Base-by-base conservation (phyloP, 352 stramenopile species). In the Globisporangium nagaii region DNA sequence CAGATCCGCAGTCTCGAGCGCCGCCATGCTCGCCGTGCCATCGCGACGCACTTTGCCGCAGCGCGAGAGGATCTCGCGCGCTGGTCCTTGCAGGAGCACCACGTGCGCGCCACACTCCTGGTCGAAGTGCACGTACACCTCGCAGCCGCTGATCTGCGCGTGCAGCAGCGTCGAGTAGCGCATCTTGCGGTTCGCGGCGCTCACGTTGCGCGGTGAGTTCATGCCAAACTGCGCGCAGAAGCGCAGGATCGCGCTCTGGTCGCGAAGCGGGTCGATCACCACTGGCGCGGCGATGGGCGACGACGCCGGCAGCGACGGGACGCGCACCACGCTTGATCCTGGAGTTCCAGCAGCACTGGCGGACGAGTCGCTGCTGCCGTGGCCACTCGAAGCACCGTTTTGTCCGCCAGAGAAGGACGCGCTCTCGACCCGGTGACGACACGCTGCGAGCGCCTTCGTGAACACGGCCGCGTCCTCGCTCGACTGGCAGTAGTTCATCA, bases 101-200 rank as follows among this genome's bases (percentile, higher is more conserved):
- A 84, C 70, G 17, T 84, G 68, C 1, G 68, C 68, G 3, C 70
- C 59, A 24, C 68, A 64, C 39, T 84, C 68, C 44, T 73, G 65
- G 30, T 84, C 73, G 52, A 84, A 84, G 53, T 84, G 73, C 19
- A 84, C 73, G 37, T 79, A 75, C 22, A 84, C 66, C 37, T 80
- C 68, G 35, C 73, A 84, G 4, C 68, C 62, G 36, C 73, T 84
- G 31, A 84, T 60, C 20, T 77, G 65, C 5, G 68, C 66, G 31
- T 74, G 64, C 4, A 81, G 55, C 17, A 72, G 56, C 22, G 73
- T 75, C 15, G 73, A 79, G 54, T 60, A 78, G 12, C 68, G 62
- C 20, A 58, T 60, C 53, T 67, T 72, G 40, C 66, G 67, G 43
- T 61, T 45, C 27, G 56, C 59, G 2, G 27, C 42, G n/a, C 28